Evolutionary conservation across 176 grass and related monocot genomes (phyloP), one percentile per base, ranked within the genome.

Genomic region (Juncus inflexus): DNA sequence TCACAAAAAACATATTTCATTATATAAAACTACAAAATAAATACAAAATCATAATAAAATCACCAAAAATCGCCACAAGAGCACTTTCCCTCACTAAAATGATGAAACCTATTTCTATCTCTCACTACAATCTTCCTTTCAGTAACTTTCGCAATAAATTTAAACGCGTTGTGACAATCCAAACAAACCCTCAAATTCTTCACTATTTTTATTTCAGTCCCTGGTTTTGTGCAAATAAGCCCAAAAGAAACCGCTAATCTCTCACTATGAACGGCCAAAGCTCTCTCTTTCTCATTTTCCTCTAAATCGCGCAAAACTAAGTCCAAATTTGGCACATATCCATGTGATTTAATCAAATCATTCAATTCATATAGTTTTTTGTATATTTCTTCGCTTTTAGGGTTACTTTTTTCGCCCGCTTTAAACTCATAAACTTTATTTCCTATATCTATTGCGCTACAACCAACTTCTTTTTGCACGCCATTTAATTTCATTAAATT

Each of bases 1-100:
- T 96, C 74, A 2, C 77, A 69, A 59, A 96, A 62, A 96, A 91
- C 38, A 87, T 77, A 79, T 77, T 91, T 42, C 84, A 8, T 52
- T 52, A 2, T 6, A 51, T 68, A 68, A 50, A 12, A 4, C 12
- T 40, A 55, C 35, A 40, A 14, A 58, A 51, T 19, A 70, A 15
- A 35, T 7, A 58, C 39, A 58, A 47, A 13, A 59, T 60, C 58
- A 13, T 57, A 73, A 35, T 15, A 37, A 40, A 28, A 28, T 83
- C 86, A 96, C 92, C 92, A 96, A 58, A 91, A 91, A 81, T 96
- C 87, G 10, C 82, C 92, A 15, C 92, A 96, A 15, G 67, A 83
- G 67, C 92, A 96, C 2, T 40, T 76, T 36, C 87, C 92, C 11
- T 96, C 74, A 2, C 77, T 70, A 59, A 96, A 96, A 84, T 91